A percentile compares a stretch with the other conserved stretches of the same genome.
Evolutionary conservation across 83 land plant genomes (phyloP).

Genomic region (Picea mariana): DNA sequence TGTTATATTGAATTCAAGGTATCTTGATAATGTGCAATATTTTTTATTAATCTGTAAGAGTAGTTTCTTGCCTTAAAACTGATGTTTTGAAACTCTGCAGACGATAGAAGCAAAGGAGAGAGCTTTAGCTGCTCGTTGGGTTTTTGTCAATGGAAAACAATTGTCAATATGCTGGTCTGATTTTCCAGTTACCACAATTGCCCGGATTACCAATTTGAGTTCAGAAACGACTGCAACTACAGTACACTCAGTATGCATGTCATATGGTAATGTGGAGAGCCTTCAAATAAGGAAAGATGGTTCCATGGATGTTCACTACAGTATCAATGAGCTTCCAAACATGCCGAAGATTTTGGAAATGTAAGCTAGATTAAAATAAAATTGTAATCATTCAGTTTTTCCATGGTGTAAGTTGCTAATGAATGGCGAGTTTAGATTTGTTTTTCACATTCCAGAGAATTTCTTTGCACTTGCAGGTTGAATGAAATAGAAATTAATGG

Average conservation of each 20-base stretch:
- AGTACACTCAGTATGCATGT: slow-evolving; percentile 1
- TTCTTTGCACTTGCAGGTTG: not conserved
- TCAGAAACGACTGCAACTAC: no score
- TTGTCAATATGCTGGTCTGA: slow-evolving; percentile 2
- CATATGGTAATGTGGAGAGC: slow-evolving; percentile 9
- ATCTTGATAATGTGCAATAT: not conserved
- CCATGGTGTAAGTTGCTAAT: not conserved
- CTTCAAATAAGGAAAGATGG: not conserved
- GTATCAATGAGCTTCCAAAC: not conserved
- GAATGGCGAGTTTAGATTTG: not conserved
- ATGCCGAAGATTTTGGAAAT: not conserved
- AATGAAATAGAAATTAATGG: slow-evolving; percentile 1
- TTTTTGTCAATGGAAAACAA: slow-evolving; percentile 13
- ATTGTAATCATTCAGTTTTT: not conserved
- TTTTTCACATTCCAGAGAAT: not conserved
- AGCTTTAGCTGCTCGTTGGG: slow-evolving; percentile 16
- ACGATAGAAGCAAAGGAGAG: slow-evolving; percentile 6
- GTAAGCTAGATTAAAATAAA: not conserved
- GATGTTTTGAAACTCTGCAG: slow-evolving; percentile 7
- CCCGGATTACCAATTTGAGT: slow-evolving; percentile 5
- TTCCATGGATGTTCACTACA: not conserved
- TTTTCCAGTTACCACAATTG: slow-evolving; percentile 6
- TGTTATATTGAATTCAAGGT: slow-evolving; percentile 16
- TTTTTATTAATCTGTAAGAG: not conserved
- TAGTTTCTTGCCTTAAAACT: not conserved